Evolutionary conservation across 805 yeast species (phyloP), one percentile per base, ranked within the genome.

Genomic region (Wickerhamomyces strasburgensis): DNA sequence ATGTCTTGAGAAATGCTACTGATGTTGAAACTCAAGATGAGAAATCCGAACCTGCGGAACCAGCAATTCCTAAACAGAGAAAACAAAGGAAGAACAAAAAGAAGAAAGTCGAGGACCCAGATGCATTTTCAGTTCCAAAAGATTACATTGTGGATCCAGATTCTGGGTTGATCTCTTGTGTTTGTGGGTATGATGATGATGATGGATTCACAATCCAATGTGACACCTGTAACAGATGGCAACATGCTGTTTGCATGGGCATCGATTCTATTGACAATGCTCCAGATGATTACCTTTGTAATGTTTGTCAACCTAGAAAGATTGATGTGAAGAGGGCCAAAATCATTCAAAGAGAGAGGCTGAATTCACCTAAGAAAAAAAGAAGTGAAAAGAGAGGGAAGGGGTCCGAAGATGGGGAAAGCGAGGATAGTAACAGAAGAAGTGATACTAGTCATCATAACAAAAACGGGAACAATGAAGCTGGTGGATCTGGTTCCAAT

Each of bases 161-260:
- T 56, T 70, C 90, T 2, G 96, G 96, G 0, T 61, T 78, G 0
- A 89, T 90, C 37, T 86, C 95, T 2, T 90, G 98, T 62, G 76
- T 89, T 7, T 90, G 98, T 67, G 87, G 79, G 1, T 79, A 70
- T 48, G 84, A 78, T 40, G 94, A 86, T 42, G 96, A 87, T 61
- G 93, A 90, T 49, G 97, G 97, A 0, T 82, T 86, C 53, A 89
- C 95, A 17, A 84, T 93, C 44, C 98, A 93, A 62, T 93, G 98
- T 64, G 96, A 88, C 57, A 71, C 76, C 24, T 89, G 98, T 59
- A 80, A 75, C 58, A 75, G 95, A 44, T 89, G 97, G 97, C 96
- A 89, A 57, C 98, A 89, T 62, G 88, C 93, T 19, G 68, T 75
- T n/a, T 89, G 98, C 60, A 85, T 87, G 75, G 83, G 82, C 6